Percentiles rank a stretch among this genome's conserved stretches.
phyloP scores from a whole-genome alignment of 2,329 filamentous ascomycete species.

The Talaromyces funiculosus region DNA sequence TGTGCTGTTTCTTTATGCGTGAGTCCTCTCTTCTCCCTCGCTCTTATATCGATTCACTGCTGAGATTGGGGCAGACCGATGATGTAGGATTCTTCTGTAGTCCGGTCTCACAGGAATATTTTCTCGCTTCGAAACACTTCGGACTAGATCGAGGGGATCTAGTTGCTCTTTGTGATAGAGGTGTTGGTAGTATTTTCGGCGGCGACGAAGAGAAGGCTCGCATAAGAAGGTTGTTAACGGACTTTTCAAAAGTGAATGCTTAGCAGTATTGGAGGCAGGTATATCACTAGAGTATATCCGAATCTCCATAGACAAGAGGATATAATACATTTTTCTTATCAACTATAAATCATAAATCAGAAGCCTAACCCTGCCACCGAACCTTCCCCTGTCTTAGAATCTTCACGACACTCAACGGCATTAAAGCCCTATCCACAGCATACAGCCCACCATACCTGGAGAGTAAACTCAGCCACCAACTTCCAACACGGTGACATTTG shows the following conservation, averaged over 20 bases:
- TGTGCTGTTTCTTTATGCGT: constrained; percentile 64
- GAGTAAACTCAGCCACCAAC: constrained; percentile 40
- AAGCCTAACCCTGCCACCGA: constrained; percentile 36
- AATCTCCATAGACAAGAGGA: neutral
- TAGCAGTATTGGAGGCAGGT: too few species aligned
- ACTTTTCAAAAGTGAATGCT: constrained; percentile 16
- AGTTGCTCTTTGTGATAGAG: constrained; percentile 54
- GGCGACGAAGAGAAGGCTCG: constrained; percentile 52
- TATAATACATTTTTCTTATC: neutral
- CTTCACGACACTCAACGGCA: constrained; percentile 41
- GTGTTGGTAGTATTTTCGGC: constrained; percentile 62
- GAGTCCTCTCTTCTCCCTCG: constrained; percentile 34
- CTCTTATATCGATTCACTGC: neutral
- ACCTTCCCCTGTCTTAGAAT: constrained; percentile 37
- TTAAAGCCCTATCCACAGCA: constrained; percentile 36
- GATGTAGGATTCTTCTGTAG: constrained; percentile 79
- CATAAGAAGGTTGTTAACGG: constrained; percentile 19
- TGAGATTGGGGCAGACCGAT: constrained; percentile 58
- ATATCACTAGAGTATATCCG: neutral
- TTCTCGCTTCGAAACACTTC: constrained; percentile 67
- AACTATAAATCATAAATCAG: neutral
- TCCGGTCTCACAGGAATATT: constrained; percentile 69
- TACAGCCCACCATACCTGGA: constrained; percentile 35
- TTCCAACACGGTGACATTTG: constrained; percentile 40
- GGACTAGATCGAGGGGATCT: constrained; percentile 46